phyloP scores from a whole-genome alignment of 441 rosid genomes.

The Populus hybrid region DNA sequence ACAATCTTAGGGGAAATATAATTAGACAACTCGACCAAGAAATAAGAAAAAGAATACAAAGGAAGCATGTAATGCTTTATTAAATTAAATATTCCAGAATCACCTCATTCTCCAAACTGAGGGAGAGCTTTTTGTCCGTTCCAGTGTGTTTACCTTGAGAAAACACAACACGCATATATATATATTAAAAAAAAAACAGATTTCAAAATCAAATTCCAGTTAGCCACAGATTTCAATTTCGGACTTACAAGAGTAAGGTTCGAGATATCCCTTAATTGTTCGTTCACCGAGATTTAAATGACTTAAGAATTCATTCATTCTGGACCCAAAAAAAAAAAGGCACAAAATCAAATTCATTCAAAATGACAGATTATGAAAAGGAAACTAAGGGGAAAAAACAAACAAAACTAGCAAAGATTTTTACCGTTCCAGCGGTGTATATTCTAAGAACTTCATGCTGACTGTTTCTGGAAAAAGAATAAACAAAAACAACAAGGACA shows the following conservation, averaged over 20 bases:
- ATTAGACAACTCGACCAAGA: background rate
- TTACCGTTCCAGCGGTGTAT: background rate
- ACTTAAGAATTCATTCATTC: conserved; percentile 67
- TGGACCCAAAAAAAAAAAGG: conserved; percentile 27
- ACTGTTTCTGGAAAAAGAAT: too few species aligned
- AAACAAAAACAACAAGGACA: background rate
- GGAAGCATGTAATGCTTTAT: background rate
- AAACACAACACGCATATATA: conserved; percentile 1
- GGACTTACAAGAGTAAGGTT: conserved; percentile 88
- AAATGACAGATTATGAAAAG: background rate
- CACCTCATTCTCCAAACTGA: conserved; percentile 96
- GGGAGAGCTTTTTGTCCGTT: conserved; percentile 79
- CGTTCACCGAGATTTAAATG: conserved; percentile 79
- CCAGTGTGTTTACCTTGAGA: conserved; percentile 83
- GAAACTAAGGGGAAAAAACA: background rate
- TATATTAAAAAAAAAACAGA: background rate
- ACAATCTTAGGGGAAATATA: background rate
- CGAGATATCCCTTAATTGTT: conserved; percentile 73
- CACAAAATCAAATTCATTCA: conserved; percentile 5
- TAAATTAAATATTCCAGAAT: background rate
- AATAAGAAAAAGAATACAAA: background rate
- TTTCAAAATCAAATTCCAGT: background rate
- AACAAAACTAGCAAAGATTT: background rate
- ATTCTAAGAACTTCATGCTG: background rate
- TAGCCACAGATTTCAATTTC: background rate